These are phyloP conservation scores for Paxillus rubicundulus DNA, from an alignment of 768 basidiomycete genomes.

Conservation along the genomic window DNA sequence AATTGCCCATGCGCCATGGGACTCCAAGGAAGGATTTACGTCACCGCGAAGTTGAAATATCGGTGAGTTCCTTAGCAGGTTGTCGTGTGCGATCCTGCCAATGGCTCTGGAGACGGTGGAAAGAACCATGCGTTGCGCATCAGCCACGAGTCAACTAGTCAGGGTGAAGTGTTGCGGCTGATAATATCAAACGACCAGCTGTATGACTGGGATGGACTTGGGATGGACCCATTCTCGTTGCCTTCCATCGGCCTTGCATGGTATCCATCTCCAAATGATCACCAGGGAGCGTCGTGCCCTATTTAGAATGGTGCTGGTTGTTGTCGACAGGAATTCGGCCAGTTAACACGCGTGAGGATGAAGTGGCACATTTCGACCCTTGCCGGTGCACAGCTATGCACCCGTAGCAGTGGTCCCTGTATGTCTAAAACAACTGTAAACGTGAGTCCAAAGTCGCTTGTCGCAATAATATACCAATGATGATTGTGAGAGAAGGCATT, in stretches of 20 bases:
- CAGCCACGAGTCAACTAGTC: conserved; percentile 1
- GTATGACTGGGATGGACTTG: too few relatives aligned
- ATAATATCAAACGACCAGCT: conserved; percentile 3
- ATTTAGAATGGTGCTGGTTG: conserved; percentile 4
- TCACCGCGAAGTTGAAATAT: conserved; percentile 9
- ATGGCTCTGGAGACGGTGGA: too few relatives aligned
- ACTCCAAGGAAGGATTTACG: conserved; percentile 15
- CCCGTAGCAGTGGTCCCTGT: too few relatives aligned
- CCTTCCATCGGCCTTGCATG: conserved; percentile 23
- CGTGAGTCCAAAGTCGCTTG: too few relatives aligned
- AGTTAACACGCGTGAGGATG: neutral
- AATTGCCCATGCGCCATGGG: neutral
- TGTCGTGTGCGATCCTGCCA: neutral
- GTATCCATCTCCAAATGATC: conserved; percentile 31
- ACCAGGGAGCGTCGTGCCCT: conserved; percentile 11
- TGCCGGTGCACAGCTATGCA: too few relatives aligned
- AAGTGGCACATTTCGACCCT: neutral
- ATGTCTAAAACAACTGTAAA: too few relatives aligned
- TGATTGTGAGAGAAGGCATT: too few relatives aligned
- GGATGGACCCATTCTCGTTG: neutral
- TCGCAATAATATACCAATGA: too few relatives aligned
- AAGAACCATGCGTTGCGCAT: neutral
- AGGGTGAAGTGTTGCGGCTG: conserved; percentile 7
- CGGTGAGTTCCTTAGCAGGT: neutral
- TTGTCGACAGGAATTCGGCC: too few relatives aligned